phyloP scores from a whole-genome alignment of 1,284 basidiomycete genomes.

The Ustilago loliicola region DNA sequence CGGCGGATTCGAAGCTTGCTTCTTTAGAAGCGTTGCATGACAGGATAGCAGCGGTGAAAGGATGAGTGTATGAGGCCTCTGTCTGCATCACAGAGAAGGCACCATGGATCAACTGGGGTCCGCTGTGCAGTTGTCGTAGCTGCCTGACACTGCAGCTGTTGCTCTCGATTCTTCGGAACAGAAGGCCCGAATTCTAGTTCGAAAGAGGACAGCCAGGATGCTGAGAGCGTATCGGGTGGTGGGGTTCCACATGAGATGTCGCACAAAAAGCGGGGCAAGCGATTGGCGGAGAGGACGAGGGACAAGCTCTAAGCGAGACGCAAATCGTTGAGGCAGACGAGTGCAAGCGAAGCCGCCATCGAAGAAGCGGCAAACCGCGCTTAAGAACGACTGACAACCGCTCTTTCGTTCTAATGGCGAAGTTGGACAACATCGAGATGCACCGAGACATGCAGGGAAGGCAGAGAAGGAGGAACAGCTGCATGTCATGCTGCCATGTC shows the following conservation, averaged over 20 bases:
- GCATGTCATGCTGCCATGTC: too few species aligned
- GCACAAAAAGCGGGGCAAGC: not conserved
- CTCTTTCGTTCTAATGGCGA: not conserved
- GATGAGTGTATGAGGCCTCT: not conserved
- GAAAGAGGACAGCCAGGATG: too few species aligned
- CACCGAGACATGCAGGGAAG: too few species aligned
- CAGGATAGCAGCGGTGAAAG: not conserved
- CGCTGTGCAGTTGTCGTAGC: not conserved
- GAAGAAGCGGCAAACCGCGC: not conserved
- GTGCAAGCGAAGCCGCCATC: slow-evolving; percentile 6
- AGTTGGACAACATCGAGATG: not conserved
- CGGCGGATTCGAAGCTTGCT: not conserved
- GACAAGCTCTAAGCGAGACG: slow-evolving; percentile 17
- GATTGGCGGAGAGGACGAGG: not conserved
- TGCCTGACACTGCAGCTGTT: not conserved
- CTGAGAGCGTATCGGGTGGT: too few species aligned
- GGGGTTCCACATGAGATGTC: not conserved
- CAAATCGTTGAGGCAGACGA: slow-evolving; percentile 9
- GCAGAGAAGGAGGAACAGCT: too few species aligned
- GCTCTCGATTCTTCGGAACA: not conserved
- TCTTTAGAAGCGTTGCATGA: not conserved
- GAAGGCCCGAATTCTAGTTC: too few species aligned
- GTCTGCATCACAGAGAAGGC: not conserved
- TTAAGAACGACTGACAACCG: not conserved
- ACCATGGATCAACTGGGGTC: not conserved